Percentiles rank a stretch among this genome's conserved stretches.
phyloP scores from a whole-genome alignment of 768 basidiomycete genomes.

The Lenzites betulinus region DNA sequence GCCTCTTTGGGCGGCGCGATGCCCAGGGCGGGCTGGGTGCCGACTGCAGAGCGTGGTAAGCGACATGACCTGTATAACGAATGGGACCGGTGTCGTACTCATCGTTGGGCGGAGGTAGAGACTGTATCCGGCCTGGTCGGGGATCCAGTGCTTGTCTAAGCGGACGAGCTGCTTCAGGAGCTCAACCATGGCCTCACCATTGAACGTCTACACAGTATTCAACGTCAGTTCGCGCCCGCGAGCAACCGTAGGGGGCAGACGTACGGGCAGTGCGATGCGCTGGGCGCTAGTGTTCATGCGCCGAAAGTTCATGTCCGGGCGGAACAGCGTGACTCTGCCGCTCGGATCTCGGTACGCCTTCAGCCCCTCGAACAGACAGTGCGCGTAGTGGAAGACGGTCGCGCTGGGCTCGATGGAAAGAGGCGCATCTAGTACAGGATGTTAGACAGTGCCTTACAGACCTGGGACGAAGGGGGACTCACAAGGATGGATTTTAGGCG shows the following conservation, averaged over 20 bases:
- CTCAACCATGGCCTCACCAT: slow-evolving; percentile 70
- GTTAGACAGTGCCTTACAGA: background rate
- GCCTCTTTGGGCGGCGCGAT: slow-evolving; percentile 58
- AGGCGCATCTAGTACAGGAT: slow-evolving; percentile 53
- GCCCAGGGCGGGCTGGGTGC: slow-evolving; percentile 59
- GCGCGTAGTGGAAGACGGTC: slow-evolving; percentile 92
- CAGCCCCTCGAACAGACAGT: slow-evolving; percentile 90
- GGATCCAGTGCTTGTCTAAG: slow-evolving; percentile 90
- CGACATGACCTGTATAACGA: background rate
- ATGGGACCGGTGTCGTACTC: slow-evolving; percentile 36
- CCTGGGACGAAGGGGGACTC: slow-evolving; percentile 31
- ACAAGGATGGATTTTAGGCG: slow-evolving; percentile 85
- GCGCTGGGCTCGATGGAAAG: slow-evolving; percentile 74
- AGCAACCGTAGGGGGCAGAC: slow-evolving; percentile 24
- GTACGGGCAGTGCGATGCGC: slow-evolving; percentile 75
- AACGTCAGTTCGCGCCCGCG: background rate
- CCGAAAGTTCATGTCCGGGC: slow-evolving; percentile 97
- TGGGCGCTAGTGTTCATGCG: slow-evolving; percentile 87
- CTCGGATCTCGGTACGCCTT: slow-evolving; percentile 83
- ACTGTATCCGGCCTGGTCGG: slow-evolving; percentile 83
- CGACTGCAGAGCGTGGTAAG: slow-evolving; percentile 52
- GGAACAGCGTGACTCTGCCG: slow-evolving; percentile 80
- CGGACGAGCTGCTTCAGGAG: slow-evolving; percentile 86
- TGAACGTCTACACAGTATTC: slow-evolving; percentile 57
- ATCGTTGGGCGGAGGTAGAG: slow-evolving; percentile 88